A percentile compares a stretch with the other conserved stretches of the same genome.
Conservation (phyloP, 2,329 filamentous ascomycete species). For the Pestalotiopsis sp. region DNA sequence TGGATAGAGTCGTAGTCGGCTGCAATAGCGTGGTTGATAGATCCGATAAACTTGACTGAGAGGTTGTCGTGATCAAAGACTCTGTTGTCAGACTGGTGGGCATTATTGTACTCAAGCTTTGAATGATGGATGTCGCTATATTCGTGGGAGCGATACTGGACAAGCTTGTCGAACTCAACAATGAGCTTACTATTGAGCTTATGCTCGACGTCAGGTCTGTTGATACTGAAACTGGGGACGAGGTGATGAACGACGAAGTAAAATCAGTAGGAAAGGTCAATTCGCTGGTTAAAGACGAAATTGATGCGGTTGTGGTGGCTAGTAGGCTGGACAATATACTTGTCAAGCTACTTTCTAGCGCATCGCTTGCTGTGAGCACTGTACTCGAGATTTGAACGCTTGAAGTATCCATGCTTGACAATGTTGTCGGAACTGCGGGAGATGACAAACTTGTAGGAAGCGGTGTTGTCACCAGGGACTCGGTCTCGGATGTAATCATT, state of each 20-base stretch:
- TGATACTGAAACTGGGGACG: neutral
- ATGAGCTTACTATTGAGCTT: neutral
- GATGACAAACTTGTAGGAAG: neutral
- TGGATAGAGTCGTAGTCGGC: neutral
- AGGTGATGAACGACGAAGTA: neutral
- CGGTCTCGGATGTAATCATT: neutral
- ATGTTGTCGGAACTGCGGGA: neutral
- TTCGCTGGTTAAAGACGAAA: neutral
- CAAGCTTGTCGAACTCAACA: neutral
- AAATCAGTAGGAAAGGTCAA: neutral
- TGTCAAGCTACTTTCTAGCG: neutral
- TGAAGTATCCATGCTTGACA: neutral
- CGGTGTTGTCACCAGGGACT: neutral
- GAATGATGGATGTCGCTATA: neutral
- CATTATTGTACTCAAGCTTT: neutral
- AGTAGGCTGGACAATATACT: neutral
- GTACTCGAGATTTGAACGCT: neutral
- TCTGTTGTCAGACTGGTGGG: neutral
- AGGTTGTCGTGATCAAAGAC: neutral
- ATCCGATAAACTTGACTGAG: neutral
- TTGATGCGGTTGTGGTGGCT: neutral
- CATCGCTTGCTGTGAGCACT: neutral
- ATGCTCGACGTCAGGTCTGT: neutral
- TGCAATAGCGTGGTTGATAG: neutral
- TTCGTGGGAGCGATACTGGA: neutral